Conservation (phyloP, 1,139 yeast species). For the Blastobotrys indianensis region DNA sequence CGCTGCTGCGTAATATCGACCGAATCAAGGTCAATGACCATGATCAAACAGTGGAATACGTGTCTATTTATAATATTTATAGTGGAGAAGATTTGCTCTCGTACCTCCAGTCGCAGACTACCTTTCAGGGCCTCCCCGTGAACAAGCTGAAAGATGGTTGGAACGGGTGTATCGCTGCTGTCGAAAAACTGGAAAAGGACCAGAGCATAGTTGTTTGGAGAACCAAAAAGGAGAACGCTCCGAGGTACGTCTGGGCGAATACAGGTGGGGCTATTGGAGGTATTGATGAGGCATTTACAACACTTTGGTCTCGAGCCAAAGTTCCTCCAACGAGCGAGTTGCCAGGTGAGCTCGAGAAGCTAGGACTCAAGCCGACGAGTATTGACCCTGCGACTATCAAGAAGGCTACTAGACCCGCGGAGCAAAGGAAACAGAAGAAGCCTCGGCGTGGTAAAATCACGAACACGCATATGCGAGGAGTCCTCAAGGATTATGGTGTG, state of each 20-base stretch:
- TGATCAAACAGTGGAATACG: slow-evolving; percentile 68
- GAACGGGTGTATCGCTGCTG: slow-evolving; percentile 81
- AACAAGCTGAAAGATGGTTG: slow-evolving; percentile 94
- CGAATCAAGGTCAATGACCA: slow-evolving; percentile 45
- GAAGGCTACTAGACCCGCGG: slow-evolving; percentile 42
- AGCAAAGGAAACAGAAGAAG: slow-evolving; percentile 79
- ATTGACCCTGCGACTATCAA: slow-evolving; percentile 90
- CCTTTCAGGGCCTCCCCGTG: slow-evolving; percentile 83
- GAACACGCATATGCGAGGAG: slow-evolving; percentile 93
- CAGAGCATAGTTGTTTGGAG: slow-evolving; percentile 75
- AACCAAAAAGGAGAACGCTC: slow-evolving; percentile 87
- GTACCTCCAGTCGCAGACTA: slow-evolving; percentile 71
- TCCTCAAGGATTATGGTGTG: slow-evolving; percentile 69
- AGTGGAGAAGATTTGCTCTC: slow-evolving; percentile 70
- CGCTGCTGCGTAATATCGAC: slow-evolving; percentile 68
- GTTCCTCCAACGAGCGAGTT: slow-evolving; percentile 78
- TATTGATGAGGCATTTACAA: slow-evolving; percentile 76
- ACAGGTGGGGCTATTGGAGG: slow-evolving; percentile 65
- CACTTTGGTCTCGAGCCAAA: slow-evolving; percentile 71
- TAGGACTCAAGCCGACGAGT: slow-evolving; percentile 91
- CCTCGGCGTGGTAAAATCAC: slow-evolving; percentile 92
- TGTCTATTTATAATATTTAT: slow-evolving; percentile 82
- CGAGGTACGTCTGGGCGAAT: slow-evolving; percentile 89
- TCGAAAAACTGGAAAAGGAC: slow-evolving; percentile 68
- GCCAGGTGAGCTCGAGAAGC: slow-evolving; percentile 69